Conservation (phyloP, 495 filamentous ascomycete genomes). For the Lophiostoma macrostomum region DNA sequence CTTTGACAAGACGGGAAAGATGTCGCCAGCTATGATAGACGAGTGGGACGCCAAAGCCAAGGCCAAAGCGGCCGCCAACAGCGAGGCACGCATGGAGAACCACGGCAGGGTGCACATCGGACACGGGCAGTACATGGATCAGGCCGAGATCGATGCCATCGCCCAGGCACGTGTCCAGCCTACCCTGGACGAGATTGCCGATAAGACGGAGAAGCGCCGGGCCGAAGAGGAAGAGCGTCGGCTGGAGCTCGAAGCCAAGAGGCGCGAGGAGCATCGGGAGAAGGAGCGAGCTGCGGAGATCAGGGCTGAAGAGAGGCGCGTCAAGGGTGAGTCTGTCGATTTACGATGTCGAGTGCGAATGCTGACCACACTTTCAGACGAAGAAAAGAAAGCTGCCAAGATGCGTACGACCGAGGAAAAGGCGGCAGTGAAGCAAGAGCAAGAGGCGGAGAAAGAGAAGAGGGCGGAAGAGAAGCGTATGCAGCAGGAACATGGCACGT, state of each 20-base stretch:
- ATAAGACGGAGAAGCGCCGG: conserved; percentile 65
- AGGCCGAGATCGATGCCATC: conserved; percentile 74
- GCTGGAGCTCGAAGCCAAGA: conserved; percentile 52
- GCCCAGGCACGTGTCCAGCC: conserved; percentile 80
- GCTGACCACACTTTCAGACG: conserved; percentile 13
- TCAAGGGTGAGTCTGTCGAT: conserved; percentile 45
- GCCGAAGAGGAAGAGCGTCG: conserved; percentile 57
- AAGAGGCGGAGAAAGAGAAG: conserved; percentile 51
- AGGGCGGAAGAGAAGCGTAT: conserved; percentile 51
- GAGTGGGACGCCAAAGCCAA: conserved; percentile 78
- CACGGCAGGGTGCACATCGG: conserved; percentile 75
- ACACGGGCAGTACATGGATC: conserved; percentile 73
- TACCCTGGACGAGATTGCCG: conserved; percentile 83
- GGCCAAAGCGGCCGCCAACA: conserved; percentile 62
- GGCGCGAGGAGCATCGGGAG: conserved; percentile 46
- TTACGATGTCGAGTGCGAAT: neutral
- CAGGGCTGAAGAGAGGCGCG: conserved; percentile 49
- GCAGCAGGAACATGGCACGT: conserved; percentile 45
- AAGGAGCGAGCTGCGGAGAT: conserved; percentile 57
- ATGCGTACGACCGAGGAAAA: conserved; percentile 50
- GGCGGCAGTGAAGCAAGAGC: conserved; percentile 48
- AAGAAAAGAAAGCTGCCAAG: conserved; percentile 28
- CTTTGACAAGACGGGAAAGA: conserved; percentile 71
- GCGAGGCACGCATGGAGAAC: conserved; percentile 53
- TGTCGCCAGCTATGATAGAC: conserved; percentile 62